Evolutionary conservation across 306 rosid genomes (phyloP).

Genomic region (Castanospermum australe): DNA sequence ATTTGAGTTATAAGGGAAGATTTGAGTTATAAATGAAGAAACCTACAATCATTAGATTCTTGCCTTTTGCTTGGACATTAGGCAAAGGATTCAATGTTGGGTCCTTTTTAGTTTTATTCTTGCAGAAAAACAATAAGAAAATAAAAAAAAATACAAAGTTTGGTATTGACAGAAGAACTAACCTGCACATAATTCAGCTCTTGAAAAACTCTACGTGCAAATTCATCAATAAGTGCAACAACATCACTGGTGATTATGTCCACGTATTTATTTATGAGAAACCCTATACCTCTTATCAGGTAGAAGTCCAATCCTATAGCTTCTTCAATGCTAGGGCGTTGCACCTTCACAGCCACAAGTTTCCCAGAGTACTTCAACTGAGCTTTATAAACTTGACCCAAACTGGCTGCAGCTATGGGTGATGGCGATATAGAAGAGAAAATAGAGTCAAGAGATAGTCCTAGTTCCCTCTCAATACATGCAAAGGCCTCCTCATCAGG

Average conservation of each 20-base stretch:
- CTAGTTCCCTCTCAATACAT: constrained; percentile 79
- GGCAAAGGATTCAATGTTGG: background rate
- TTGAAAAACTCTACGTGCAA: constrained; percentile 86
- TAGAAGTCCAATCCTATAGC: constrained; percentile 89
- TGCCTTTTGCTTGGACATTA: background rate
- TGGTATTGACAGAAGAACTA: constrained; percentile 23
- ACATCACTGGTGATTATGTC: constrained; percentile 76
- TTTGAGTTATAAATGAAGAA: background rate
- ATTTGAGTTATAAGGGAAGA: background rate
- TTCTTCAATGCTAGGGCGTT: constrained; percentile 89
- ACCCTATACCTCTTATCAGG: constrained; percentile 73
- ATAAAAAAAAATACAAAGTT: background rate
- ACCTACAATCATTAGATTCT: background rate
- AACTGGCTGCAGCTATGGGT: constrained; percentile 92
- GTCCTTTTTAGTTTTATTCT: background rate
- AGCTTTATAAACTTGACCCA: constrained; percentile 94
- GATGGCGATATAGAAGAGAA: constrained; percentile 74
- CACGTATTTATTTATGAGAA: constrained; percentile 76
- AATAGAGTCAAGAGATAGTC: constrained; percentile 62
- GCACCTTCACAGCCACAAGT: constrained; percentile 85
- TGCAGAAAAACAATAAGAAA: background rate
- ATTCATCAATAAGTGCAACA: constrained; percentile 86
- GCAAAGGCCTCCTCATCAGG: constrained; percentile 84
- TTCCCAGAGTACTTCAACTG: constrained; percentile 61
- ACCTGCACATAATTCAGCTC: constrained; percentile 97